Conservation (phyloP, 441 rosid species). For the Corymbia calophylla region DNA sequence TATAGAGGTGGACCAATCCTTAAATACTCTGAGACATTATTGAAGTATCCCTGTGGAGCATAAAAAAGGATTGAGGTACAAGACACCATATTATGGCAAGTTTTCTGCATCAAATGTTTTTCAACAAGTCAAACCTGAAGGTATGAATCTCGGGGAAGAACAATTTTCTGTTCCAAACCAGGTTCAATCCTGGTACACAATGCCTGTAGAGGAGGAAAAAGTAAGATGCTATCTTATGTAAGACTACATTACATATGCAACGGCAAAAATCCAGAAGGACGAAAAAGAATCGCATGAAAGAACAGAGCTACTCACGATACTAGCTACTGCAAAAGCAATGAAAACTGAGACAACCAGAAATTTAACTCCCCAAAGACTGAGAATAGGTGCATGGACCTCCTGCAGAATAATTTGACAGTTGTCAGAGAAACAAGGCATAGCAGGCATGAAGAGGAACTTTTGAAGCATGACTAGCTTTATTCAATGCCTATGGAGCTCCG, state of each 20-base stretch:
- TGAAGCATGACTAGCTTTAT: neutral
- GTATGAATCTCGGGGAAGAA: constrained; percentile 94
- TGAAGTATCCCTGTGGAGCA: constrained; percentile 77
- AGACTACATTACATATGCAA: neutral
- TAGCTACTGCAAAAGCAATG: constrained; percentile 70
- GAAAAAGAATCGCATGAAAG: constrained; percentile 1
- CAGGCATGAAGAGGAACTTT: neutral
- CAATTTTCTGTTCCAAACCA: constrained; percentile 96
- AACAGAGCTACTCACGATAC: constrained; percentile 61
- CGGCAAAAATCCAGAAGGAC: constrained; percentile 2
- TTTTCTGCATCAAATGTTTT: constrained; percentile 1
- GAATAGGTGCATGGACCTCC: constrained; percentile 89
- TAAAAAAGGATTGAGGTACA: constrained; percentile 1
- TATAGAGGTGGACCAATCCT: constrained; percentile 95
- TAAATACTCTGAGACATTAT: constrained; percentile 69
- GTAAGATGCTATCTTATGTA: neutral
- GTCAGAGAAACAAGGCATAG: constrained; percentile 7
- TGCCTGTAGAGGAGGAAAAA: constrained; percentile 41
- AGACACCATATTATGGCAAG: neutral
- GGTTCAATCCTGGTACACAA: constrained; percentile 85
- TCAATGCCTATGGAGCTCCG: neutral
- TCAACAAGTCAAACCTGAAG: constrained; percentile 66
- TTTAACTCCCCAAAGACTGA: constrained; percentile 80
- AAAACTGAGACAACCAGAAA: constrained; percentile 62
- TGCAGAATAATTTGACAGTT: constrained; percentile 12